Evolutionary conservation across 495 filamentous ascomycete genomes (phyloP), one percentile per base, ranked within the genome.

Genomic region (Penicillium salamii): DNA sequence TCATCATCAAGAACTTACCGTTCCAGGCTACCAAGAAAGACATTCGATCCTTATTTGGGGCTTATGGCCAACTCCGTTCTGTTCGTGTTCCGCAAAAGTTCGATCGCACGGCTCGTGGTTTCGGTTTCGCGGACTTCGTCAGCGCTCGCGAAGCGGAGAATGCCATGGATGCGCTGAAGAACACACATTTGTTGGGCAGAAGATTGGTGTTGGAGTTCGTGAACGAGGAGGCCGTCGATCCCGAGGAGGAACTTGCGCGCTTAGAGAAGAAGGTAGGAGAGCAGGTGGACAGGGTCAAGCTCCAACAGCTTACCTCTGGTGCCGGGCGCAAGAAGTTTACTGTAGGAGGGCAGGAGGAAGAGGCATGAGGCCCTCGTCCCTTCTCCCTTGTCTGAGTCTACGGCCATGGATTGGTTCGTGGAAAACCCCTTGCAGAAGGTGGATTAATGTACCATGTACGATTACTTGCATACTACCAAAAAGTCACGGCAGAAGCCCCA

Each of bases 1-100:
- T 99, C 58, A 87, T 97, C 67, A 89, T 98, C 76, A 97, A 97
- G 77, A 99, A 99, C 74, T 70, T 99, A 62, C 93, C 93, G 7
- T 99, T 99, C 74, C 88, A 97, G 70, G 86, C 87, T 8, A 87
- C 82, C 34, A 96, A 95, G 77, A 91, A 93, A 63, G 95, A 99
- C 57, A 75, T 99, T 24, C 81, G 87, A 33, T 75, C 84, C 13
- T 76, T 99, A 8, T 89, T 99, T 65, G 83, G 87, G 37, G 77
- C 87, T 14, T 99, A 96, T 64, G 93, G 95, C 15, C 87, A 95
- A 58, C 79, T 99, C 45, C 87, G 91, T 36, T 90, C 91, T 40
- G 87, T 97, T 24, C 87, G 95, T 32, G 79, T 99, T 44, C 95
- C 93, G 3, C 90, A 96, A 71, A 97, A 96, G 62, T 91, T 96